Evolutionary conservation across 2,329 filamentous ascomycete genomes (phyloP), one percentile per base, ranked within the genome.

Genomic region (Fusarium hainanense): DNA sequence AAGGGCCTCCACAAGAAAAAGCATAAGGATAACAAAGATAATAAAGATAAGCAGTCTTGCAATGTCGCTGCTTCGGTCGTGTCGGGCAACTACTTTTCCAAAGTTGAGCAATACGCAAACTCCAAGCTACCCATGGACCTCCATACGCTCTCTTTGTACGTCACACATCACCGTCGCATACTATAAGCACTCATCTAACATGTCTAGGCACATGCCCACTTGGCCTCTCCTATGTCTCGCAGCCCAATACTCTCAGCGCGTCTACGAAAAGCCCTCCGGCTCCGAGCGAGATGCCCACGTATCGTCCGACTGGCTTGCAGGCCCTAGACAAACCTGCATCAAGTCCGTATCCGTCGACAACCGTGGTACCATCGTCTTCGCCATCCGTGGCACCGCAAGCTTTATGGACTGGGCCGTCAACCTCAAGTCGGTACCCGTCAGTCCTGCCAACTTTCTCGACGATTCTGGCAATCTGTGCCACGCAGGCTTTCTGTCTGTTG

Each of bases 341-440:
- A 95, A 94, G 76, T 93, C 91, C 0, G 85, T 94, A 1, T 89
- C 92, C 2, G 88, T 94, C 76, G 93, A 96, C 74, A 85, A 93
- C 73, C 89, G 90, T 82, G 89, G 92, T 76, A 90, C 90, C 20
- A 90, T 97, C 58, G 91, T 97, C 13, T 92, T 97, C 74, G 93
- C 93, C 16, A 92, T 97, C 66, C 88, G 93, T 21, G 93, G 93
- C 21, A 93, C 90, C 1, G 89, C 93, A 25, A 92, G 88, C 9
- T 92, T 96, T 72, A 89, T 92, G 82, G 93, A 97, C 80, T 97
- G 93, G 93, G 87, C 91, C 3, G 92, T 96, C 47, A 97, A 97
- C 77, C 85, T 96, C 56, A 88, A 92, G 51, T 87, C 87, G 3
- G 88, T 86, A 0, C 93, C 93, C 0, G 83, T 86, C 0, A 84